Evolutionary conservation across 2,329 filamentous ascomycete genomes (phyloP).

Genomic region (Colletotrichum orchidophilum): DNA sequence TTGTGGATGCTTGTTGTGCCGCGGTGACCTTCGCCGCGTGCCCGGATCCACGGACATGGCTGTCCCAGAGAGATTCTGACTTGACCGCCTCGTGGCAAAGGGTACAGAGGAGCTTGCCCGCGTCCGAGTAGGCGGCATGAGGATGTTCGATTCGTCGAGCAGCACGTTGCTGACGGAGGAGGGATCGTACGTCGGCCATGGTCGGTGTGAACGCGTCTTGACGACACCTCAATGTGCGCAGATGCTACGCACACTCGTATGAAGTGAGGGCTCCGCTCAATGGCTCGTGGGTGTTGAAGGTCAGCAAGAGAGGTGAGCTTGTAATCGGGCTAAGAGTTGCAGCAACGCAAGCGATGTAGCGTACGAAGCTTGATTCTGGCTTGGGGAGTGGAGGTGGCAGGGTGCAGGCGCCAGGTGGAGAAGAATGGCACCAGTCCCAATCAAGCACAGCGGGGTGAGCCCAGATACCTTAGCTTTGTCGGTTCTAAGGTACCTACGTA

Average conservation of each 20-base stretch:
- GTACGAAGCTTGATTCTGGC: conserved; percentile 5
- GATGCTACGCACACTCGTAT: no score
- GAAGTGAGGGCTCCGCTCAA: not conserved
- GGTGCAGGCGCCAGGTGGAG: conserved; percentile 11
- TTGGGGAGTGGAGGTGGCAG: conserved; percentile 20
- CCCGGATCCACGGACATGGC: conserved; percentile 61
- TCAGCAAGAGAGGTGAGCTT: conserved; percentile 9
- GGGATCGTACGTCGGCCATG: conserved; percentile 83
- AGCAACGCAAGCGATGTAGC: conserved; percentile 15
- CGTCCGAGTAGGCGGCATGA: conserved; percentile 72
- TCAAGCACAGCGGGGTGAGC: not conserved
- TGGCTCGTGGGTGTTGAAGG: conserved; percentile 14
- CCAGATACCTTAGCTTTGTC: not conserved
- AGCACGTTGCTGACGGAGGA: conserved; percentile 81
- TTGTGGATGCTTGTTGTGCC: not conserved
- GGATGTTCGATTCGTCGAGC: conserved; percentile 78
- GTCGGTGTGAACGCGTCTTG: conserved; percentile 13
- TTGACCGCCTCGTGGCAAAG: conserved; percentile 73
- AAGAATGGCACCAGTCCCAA: not conserved
- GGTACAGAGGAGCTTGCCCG: conserved; percentile 74
- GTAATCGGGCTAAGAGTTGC: conserved; percentile 6
- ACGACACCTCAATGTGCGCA: not conserved
- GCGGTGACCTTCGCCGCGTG: conserved; percentile 44
- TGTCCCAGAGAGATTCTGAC: conserved; percentile 73
- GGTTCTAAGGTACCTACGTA: not conserved